phyloP scores from a whole-genome alignment of 2,329 filamentous ascomycete species.

The Sphaerostilbella broomeana region DNA sequence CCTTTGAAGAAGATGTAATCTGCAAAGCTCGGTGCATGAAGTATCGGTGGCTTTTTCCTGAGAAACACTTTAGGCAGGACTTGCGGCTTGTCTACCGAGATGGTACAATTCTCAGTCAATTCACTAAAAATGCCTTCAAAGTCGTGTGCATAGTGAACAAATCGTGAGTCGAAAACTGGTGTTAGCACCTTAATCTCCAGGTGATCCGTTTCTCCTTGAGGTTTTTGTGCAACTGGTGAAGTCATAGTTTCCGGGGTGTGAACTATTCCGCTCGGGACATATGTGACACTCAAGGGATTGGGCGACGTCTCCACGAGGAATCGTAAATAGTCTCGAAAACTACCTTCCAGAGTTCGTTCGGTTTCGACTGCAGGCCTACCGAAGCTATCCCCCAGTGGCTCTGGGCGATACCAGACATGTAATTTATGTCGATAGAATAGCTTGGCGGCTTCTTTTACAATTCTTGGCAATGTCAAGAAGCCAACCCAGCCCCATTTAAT shows the following conservation, averaged over 20 bases:
- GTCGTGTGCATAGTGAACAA: conserved; percentile 56
- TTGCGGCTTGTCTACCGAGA: conserved; percentile 50
- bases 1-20: conserved; percentile 38
- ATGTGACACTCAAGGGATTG: conserved; percentile 43
- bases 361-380: conserved; percentile 43
- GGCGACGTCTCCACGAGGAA: conserved; percentile 42
- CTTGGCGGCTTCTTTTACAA: conserved; percentile 51
- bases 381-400: conserved; percentile 51
- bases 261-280: conserved; percentile 45
- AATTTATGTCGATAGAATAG: conserved; percentile 52
- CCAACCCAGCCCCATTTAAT: conserved; percentile 60
- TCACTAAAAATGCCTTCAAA: conserved; percentile 57
- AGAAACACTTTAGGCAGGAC: conserved; percentile 41
- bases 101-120: conserved; percentile 50
- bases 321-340: conserved; percentile 43
- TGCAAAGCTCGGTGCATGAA: conserved; percentile 28
- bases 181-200: conserved; percentile 55
- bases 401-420: conserved; percentile 59
- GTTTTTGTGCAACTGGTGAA: conserved; percentile 24
- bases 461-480: conserved; percentile 58
- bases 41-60: conserved; percentile 31
- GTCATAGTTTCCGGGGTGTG: conserved; percentile 33
- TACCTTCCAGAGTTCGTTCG: conserved; percentile 41
- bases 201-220: conserved; percentile 23
- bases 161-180: conserved; percentile 60